Evolutionary conservation across 441 rosid genomes (phyloP).

Genomic region (Syzygium malaccense): DNA sequence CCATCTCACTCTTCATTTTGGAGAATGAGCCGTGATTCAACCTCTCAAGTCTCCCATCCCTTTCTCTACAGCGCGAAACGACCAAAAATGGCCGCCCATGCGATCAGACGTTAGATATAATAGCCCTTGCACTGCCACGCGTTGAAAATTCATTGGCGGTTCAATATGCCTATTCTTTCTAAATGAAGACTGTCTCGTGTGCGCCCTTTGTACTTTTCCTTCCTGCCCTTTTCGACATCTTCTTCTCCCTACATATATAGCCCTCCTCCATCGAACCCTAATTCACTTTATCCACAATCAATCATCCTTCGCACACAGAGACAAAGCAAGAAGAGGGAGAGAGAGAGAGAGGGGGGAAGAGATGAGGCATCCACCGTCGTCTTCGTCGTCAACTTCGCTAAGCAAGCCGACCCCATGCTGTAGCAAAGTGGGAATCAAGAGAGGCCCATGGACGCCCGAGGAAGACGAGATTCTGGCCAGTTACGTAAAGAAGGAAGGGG

Average conservation of each 20-base stretch:
- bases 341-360: background rate
- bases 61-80: background rate
- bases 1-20: background rate
- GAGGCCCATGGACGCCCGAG: constrained; percentile 12
- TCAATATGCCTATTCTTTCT: background rate
- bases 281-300: background rate
- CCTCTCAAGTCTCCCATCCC: background rate
- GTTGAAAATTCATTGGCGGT: background rate
- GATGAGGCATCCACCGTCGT: background rate
- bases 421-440: constrained; percentile 11
- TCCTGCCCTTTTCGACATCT: background rate
- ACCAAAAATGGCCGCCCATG: background rate
- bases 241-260: background rate
- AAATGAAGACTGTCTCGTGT: background rate
- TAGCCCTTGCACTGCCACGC: background rate
- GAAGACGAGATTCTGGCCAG: constrained; percentile 2
- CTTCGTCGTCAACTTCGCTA: background rate
- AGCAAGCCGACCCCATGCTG: constrained; percentile 3
- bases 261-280: background rate
- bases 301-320: background rate
- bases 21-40: background rate
- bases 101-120: background rate
- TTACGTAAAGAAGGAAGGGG: constrained; percentile 6
- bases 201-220: background rate
- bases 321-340: background rate